Percentiles rank a stretch among this genome's conserved stretches.
These are phyloP conservation scores for Monosporozyma siamensis DNA, from an alignment of 805 yeast species.

Conservation along the genomic window DNA sequence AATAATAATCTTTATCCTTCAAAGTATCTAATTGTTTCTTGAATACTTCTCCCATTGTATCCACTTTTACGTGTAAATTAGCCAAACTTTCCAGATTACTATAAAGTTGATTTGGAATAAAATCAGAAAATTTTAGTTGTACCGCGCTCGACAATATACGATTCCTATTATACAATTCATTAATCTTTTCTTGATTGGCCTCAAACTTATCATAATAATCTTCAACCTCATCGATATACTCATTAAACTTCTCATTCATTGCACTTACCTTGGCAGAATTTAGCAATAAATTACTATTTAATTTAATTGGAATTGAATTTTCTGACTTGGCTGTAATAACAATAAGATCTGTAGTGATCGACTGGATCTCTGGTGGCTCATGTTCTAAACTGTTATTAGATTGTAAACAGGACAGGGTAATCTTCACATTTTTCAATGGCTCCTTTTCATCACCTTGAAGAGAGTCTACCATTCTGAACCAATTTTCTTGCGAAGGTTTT, in stretches of 20 bases:
- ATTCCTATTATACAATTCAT: slow-evolving; percentile 17
- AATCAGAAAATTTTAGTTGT: slow-evolving; percentile 24
- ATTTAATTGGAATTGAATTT: slow-evolving; percentile 34
- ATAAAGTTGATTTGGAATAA: slow-evolving; percentile 18
- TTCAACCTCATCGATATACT: slow-evolving; percentile 8
- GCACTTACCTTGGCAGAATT: slow-evolving; percentile 19
- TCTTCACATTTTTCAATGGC: slow-evolving; percentile 20
- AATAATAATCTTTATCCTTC: slow-evolving; percentile 6
- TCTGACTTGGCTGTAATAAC: slow-evolving; percentile 30
- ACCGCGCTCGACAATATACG: slow-evolving; percentile 9
- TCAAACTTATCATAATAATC: slow-evolving; percentile 13
- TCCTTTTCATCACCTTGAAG: slow-evolving; percentile 26
- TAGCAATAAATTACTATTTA: slow-evolving; percentile 29
- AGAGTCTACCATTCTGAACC: slow-evolving; percentile 21
- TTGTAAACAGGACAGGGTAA: slow-evolving; percentile 28
- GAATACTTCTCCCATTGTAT: slow-evolving; percentile 17
- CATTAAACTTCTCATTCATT: slow-evolving; percentile 8
- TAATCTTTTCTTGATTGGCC: slow-evolving; percentile 15
- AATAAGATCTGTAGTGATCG: slow-evolving; percentile 25
- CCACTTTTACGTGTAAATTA: slow-evolving; percentile 14
- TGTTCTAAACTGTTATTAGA: slow-evolving; percentile 24
- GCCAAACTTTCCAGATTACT: slow-evolving; percentile 28
- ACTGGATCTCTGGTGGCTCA: slow-evolving; percentile 26
- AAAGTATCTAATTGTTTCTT: slow-evolving; percentile 23
- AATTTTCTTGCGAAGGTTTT: slow-evolving; percentile 30